A percentile compares a stretch with the other conserved stretches of the same genome.
Evolutionary conservation across 140 eudicot species (phyloP).

Genomic region (Oenanthe javanica): DNA sequence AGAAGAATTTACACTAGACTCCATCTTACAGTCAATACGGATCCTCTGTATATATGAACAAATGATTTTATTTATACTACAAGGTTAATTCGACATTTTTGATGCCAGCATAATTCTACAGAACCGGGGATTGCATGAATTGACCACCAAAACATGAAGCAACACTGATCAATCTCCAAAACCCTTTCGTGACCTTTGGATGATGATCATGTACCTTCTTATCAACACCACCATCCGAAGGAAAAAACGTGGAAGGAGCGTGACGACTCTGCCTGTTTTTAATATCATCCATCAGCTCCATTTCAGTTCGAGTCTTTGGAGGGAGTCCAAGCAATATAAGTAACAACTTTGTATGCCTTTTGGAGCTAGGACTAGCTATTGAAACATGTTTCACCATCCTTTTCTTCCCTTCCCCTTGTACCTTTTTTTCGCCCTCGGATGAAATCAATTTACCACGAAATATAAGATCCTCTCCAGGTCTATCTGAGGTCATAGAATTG

Average conservation of each 20-base stretch:
- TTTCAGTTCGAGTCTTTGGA: neutral
- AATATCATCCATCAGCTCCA: neutral
- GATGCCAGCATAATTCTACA: neutral
- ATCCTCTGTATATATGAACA: too few species aligned
- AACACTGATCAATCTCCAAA: neutral
- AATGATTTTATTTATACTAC: too few species aligned
- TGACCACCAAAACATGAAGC: constrained; percentile 2
- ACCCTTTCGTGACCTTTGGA: neutral
- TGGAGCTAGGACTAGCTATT: neutral
- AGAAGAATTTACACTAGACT: too few species aligned
- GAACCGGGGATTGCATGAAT: neutral
- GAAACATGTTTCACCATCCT: neutral
- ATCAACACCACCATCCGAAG: neutral
- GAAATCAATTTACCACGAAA: too few species aligned
- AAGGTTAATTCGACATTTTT: too few species aligned
- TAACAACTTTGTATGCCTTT: neutral
- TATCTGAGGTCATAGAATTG: neutral
- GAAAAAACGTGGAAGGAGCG: neutral
- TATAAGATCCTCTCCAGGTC: neutral
- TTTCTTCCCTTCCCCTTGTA: neutral
- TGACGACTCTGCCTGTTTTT: constrained; percentile 5
- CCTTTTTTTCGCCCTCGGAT: neutral
- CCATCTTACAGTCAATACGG: too few species aligned
- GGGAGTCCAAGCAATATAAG: neutral
- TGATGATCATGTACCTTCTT: neutral